Percentiles rank a stretch among this genome's conserved stretches.
phyloP scores from a whole-genome alignment of 495 filamentous ascomycete species.

The Lasiosphaeriaceae sp. region DNA sequence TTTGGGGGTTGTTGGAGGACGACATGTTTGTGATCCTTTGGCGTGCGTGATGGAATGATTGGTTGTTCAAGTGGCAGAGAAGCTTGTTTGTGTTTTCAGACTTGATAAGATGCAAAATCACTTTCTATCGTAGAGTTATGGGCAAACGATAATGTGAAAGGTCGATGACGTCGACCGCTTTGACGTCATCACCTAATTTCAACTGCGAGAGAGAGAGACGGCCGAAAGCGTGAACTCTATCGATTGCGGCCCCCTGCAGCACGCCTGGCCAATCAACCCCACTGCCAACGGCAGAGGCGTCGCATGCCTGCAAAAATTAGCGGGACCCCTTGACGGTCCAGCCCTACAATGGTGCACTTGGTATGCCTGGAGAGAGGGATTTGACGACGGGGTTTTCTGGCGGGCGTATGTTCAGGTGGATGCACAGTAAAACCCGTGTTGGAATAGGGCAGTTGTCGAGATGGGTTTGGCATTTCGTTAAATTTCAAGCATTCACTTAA shows the following conservation, averaged over 20 bases:
- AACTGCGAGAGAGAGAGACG: background rate
- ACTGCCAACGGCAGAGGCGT: too few relatives aligned
- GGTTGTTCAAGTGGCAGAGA: background rate
- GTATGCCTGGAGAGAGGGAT: too few relatives aligned
- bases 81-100: background rate
- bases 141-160: background rate
- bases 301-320: too few relatives aligned
- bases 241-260: background rate
- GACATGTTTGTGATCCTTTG: conserved; percentile 6
- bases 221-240: background rate
- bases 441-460: too few relatives aligned
- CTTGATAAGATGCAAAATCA: background rate
- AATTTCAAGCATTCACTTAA: too few relatives aligned
- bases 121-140: background rate
- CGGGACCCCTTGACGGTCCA: too few relatives aligned
- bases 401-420: too few relatives aligned
- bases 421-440: too few relatives aligned
- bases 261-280: too few relatives aligned
- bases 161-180: background rate
- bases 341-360: too few relatives aligned
- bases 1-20: conserved; percentile 12
- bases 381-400: too few relatives aligned
- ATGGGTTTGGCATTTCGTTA: too few relatives aligned
- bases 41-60: background rate
- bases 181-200: background rate